Conservation (phyloP, 352 stramenopile genomes). For the Phytophthora vignae region DNA sequence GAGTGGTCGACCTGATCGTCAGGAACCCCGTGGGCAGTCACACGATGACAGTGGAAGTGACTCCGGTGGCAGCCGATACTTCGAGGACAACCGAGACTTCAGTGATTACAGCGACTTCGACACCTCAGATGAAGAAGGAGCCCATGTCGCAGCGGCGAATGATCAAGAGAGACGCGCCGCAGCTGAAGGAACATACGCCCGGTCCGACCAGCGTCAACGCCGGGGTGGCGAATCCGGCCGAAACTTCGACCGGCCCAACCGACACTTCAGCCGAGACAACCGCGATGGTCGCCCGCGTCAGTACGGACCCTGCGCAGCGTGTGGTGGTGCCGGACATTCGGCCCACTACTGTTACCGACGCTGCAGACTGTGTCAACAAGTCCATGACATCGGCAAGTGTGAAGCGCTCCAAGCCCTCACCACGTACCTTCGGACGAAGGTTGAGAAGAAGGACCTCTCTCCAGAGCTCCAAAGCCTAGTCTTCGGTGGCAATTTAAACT, state of each 20-base stretch:
- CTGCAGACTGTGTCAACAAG: neutral
- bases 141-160: neutral
- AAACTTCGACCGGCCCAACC: neutral
- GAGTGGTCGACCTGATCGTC: too few species aligned
- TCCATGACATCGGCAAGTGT: neutral
- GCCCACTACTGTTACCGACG: slow-evolving; percentile 2
- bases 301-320: slow-evolving; percentile 5
- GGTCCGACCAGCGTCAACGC: neutral
- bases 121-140: neutral
- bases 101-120: too few species aligned
- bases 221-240: neutral
- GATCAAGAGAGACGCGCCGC: neutral
- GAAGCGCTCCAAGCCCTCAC: too few species aligned
- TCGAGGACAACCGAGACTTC: too few species aligned
- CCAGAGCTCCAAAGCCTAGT: too few species aligned
- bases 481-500: too few species aligned
- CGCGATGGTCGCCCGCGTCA: neutral
- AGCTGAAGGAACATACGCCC: neutral
- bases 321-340: neutral
- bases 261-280: neutral
- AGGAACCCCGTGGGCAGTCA: too few species aligned
- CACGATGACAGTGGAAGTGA: too few species aligned
- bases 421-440: too few species aligned
- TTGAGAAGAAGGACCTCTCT: too few species aligned
- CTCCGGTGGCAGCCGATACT: too few species aligned